Evolutionary conservation across 176 grass and related monocot genomes (phyloP), one percentile per base, ranked within the genome.

Genomic region (Ananas comosus): DNA sequence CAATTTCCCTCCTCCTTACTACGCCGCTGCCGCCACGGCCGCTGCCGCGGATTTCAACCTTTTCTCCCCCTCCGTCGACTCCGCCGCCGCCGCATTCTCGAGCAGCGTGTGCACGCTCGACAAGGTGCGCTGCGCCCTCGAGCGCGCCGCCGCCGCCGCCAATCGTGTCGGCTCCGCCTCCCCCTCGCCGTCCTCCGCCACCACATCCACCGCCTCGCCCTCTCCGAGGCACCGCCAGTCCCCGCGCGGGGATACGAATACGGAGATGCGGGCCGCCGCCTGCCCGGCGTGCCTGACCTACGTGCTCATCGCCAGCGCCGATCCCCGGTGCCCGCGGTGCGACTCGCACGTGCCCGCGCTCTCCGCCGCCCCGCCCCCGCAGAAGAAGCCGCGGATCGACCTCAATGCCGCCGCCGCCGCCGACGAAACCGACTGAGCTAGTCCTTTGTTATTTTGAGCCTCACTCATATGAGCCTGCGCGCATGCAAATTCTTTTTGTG

Each of bases 261-360:
- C 48, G 14, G 17, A 14, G 49, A 75, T 83, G 83, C 56, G 73
- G 16, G 80, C 75, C 3, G 65, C 88, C 42, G 84, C 84, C 2
- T 91, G 88, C 69, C 61, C 84, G 13, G 74, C 84, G 69, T 91
- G 88, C 84, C 84, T 91, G 48, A 87, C 81, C 0, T 91, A 91
- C 49, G 88, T 91, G 72, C 84, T 91, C 64, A 81, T 87, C 68
- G 42, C 75, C n/a, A 76, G 76, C 29, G 64, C 4, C 0, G 66
- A 87, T 69, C 88, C 84, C 0, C 57, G 76, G 6, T 91, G 88
- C 84, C 88, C 88, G 28, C 88, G 88, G 2, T 91, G 88, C 65
- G 14, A 77, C 5, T 14, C 72, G 11, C 80, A 18, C 23, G 84
- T 91, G 21, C 77, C 88, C 2, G 75, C 74, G 80, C 80, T 83